Evolutionary conservation across 2,329 filamentous ascomycete genomes (phyloP), one percentile per base, ranked within the genome.

Genomic region (Whalleya microplaca): DNA sequence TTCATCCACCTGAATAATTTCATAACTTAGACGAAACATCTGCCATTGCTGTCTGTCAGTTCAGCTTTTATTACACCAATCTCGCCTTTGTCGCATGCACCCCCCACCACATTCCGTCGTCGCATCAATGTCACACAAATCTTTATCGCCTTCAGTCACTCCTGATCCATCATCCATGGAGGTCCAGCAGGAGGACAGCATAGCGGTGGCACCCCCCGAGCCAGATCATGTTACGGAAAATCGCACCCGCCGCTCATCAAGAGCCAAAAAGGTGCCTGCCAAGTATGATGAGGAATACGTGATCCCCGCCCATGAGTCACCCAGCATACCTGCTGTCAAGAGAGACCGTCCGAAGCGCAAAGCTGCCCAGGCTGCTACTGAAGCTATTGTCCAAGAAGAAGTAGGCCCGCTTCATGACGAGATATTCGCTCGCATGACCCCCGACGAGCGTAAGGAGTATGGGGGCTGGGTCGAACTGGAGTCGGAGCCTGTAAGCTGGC

Each of bases 381-480:
- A 66, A 21, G 59, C 69, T 32, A 67, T 72, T 21, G 54, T 73
- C 1, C 66, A 70, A 0, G 76, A 76, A 3, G 69, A 78, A n/a
- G 46, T 58, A 14, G 48, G 53, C 20, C 46, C 51, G 7, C 69
- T 82, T 2, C 72, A 83, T 23, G 72, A 76, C 8, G 74, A 78
- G 42, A 71, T 79, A 1, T 71, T 85, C 53, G 74, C 73, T 40
- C 79, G 79, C 10, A 76, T 84, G 54, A 75, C 74, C 2, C 67
- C 73, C 5, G 72, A 80, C 27, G 85, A 90, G 64, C 79, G 82
- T 21, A 73, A 80, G 21, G 78, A 80, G 27, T 92, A 88, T 85
- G 79, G 84, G 48, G 88, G 89, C 21, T 94, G 89, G 86, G 83
- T 88, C 55, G 92, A 97, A 69, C 82, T 98, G 48, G 92, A 96